phyloP scores from a whole-genome alignment of 2,329 filamentous ascomycete species.

The Aspergillus thermomutatus region DNA sequence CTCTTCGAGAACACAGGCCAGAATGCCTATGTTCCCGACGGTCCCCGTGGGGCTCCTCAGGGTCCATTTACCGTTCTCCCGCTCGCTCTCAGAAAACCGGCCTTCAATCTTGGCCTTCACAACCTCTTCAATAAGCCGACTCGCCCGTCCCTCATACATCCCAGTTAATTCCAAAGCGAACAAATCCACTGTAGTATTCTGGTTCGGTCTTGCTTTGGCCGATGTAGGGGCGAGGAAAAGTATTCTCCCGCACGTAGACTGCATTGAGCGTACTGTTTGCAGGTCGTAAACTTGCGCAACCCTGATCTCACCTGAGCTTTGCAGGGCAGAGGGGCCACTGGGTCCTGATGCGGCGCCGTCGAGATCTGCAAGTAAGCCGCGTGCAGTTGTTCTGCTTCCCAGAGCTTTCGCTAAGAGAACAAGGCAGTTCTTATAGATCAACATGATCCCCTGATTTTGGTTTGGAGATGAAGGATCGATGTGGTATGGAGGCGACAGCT shows the following conservation, averaged over 20 bases:
- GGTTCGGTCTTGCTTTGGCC: conserved; percentile 15
- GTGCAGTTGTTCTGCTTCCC: conserved; percentile 63
- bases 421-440: conserved; percentile 81
- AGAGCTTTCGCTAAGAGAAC: conserved; percentile 71
- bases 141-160: conserved; percentile 72
- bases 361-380: conserved; percentile 76
- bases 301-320: conserved; percentile 61
- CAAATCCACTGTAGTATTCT: conserved; percentile 41
- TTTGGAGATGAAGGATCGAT: conserved; percentile 40
- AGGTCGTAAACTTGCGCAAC: conserved; percentile 72
- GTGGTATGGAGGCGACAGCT: conserved; percentile 70
- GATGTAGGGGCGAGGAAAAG: conserved; percentile 35
- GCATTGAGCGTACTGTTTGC: conserved; percentile 65
- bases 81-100: conserved; percentile 77
- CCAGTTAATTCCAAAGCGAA: conserved; percentile 71
- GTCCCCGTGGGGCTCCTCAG: conserved; percentile 66
- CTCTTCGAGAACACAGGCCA: conserved; percentile 46
- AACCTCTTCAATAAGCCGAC: conserved; percentile 77
- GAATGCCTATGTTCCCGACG: conserved; percentile 51
- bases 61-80: conserved; percentile 77
- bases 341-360: conserved; percentile 69
- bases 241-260: conserved; percentile 39
- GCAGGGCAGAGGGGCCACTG: conserved; percentile 21
- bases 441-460: conserved; percentile 64
- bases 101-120: conserved; percentile 82